phyloP scores from a whole-genome alignment of 352 stramenopile species.

The Phytophthora constricta region DNA sequence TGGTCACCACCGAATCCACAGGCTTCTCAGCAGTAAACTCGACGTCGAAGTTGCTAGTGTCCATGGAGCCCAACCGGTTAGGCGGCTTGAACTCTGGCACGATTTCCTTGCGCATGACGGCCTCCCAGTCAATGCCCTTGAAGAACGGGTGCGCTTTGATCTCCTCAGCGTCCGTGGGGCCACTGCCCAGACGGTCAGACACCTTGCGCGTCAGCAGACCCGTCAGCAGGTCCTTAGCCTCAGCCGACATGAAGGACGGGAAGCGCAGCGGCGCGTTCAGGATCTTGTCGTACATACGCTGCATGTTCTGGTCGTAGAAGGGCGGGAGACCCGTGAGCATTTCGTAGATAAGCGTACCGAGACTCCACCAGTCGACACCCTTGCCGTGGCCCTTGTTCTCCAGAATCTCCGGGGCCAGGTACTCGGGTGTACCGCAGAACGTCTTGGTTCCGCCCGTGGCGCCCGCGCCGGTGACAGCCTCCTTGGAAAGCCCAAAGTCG shows the following conservation, averaged over 20 bases:
- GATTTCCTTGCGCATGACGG: slow-evolving; percentile 88
- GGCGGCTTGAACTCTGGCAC: slow-evolving; percentile 93
- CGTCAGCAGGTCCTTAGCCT: slow-evolving; percentile 88
- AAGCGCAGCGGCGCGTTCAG: slow-evolving; percentile 90
- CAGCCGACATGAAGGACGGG: slow-evolving; percentile 91
- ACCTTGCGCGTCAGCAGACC: slow-evolving; percentile 90
- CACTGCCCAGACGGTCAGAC: slow-evolving; percentile 85
- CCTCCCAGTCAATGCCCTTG: slow-evolving; percentile 92
- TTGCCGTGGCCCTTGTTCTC: slow-evolving; percentile 94
- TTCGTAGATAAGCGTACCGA: slow-evolving; percentile 95
- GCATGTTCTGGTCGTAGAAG: slow-evolving; percentile 96
- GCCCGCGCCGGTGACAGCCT: slow-evolving; percentile 87
- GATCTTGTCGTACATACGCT: slow-evolving; percentile 96
- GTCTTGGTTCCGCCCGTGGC: slow-evolving; percentile 87
- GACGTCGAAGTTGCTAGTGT: slow-evolving; percentile 95
- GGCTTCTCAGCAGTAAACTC: slow-evolving; percentile 94
- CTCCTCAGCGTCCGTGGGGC: slow-evolving; percentile 88
- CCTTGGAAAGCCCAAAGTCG: slow-evolving; percentile 96
- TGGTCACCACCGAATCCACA: slow-evolving; percentile 91
- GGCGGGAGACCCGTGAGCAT: slow-evolving; percentile 92
- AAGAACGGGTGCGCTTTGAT: slow-evolving; percentile 95
- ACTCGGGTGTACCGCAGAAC: slow-evolving; percentile 95
- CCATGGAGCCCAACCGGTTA: slow-evolving; percentile 87
- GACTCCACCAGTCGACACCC: slow-evolving; percentile 90
- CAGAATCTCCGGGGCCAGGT: slow-evolving; percentile 95